Evolutionary conservation across 2,329 filamentous ascomycete species (phyloP).

Genomic region (Pestalotiopsis fici): DNA sequence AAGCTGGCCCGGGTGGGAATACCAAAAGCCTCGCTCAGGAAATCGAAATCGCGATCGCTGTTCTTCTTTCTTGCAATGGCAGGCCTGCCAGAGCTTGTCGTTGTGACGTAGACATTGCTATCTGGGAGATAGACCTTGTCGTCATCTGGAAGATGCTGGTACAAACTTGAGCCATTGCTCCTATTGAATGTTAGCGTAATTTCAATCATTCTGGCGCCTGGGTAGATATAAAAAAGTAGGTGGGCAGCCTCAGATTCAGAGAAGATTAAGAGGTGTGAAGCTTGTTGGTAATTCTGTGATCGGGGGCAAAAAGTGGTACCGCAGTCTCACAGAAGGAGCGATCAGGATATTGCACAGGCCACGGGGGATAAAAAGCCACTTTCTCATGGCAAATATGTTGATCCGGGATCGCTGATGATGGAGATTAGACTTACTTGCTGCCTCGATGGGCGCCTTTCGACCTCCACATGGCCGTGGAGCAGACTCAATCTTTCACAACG

Average conservation of each 20-base stretch:
- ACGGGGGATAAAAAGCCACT: neutral
- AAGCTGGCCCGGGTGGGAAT: constrained; percentile 23
- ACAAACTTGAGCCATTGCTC: neutral
- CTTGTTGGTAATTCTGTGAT: no score
- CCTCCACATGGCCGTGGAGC: constrained; percentile 8
- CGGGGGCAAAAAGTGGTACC: no score
- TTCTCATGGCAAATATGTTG: neutral
- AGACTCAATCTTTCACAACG: neutral
- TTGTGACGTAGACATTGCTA: constrained; percentile 22
- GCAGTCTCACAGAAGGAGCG: neutral
- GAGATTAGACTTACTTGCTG: constrained; percentile 7
- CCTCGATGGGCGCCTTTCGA: constrained; percentile 1
- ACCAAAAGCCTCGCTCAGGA: constrained; percentile 24
- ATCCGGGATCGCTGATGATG: neutral
- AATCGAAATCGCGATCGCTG: constrained; percentile 23
- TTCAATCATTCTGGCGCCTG: neutral
- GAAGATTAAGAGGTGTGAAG: no score
- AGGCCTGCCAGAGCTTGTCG: constrained; percentile 22
- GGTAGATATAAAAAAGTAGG: neutral
- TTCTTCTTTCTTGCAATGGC: constrained; percentile 26
- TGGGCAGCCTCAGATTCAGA: no score
- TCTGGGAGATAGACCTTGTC: constrained; percentile 18
- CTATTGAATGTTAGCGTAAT: constrained; percentile 9
- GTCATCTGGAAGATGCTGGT: constrained; percentile 6
- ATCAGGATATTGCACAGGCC: neutral